phyloP scores from a whole-genome alignment of 2,329 filamentous ascomycete genomes.

The Ceratocystis alfenasii region DNA sequence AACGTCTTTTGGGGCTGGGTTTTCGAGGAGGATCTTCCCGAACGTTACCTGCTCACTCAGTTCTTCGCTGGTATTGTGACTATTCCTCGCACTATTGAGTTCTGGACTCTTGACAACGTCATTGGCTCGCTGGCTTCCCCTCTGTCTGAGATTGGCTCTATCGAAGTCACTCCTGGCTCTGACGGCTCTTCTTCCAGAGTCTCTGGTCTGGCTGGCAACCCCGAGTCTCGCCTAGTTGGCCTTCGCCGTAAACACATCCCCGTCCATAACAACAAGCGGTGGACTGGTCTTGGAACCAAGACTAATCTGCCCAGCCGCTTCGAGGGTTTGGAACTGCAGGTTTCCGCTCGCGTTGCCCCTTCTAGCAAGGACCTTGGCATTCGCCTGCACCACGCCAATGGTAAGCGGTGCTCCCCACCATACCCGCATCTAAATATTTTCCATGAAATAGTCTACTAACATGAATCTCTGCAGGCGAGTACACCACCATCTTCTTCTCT shows the following conservation, averaged over 20 bases:
- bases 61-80: conserved; percentile 17
- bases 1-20: conserved; percentile 16
- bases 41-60: conserved; percentile 15
- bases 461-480: conserved; percentile 15
- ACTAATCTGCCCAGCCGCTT: conserved; percentile 16
- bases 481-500: conserved; percentile 23
- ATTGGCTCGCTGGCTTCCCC: conserved; percentile 13
- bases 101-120: conserved; percentile 20
- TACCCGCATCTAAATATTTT: not conserved
- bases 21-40: conserved; percentile 18
- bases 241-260: conserved; percentile 18
- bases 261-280: conserved; percentile 21
- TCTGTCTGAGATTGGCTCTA: conserved; percentile 13
- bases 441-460: conserved; percentile 2
- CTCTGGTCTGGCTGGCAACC: conserved; percentile 14
- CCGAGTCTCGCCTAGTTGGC: conserved; percentile 11
- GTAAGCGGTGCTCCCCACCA: conserved; percentile 2
- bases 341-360: conserved; percentile 10
- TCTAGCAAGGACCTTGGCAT: conserved; percentile 16
- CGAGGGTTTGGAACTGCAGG: conserved; percentile 17
- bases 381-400: conserved; percentile 19
- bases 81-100: conserved; percentile 15
- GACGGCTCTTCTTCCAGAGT: conserved; percentile 10
- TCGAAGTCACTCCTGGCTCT: conserved; percentile 14
- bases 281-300: conserved; percentile 13